Percentiles rank a stretch among this genome's conserved stretches.
These are phyloP conservation scores for Candida fluviatilis DNA, from an alignment of 805 yeast species.

Conservation along the genomic window DNA sequence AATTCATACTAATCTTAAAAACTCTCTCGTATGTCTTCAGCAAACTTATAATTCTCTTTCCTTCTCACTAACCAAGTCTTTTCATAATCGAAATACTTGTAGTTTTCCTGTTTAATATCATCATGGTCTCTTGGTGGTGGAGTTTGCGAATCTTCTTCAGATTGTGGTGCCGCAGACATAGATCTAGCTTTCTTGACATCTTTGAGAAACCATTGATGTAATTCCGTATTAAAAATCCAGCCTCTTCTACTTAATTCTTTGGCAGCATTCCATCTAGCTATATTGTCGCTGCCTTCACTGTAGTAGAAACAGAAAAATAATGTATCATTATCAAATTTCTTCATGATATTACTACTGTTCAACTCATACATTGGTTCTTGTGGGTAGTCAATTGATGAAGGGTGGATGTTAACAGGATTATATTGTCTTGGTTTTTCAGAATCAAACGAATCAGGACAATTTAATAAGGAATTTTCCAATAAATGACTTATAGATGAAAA, in stretches of 20 bases:
- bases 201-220: conserved; percentile 77
- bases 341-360: conserved; percentile 56
- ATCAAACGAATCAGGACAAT: conserved; percentile 92
- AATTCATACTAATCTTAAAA: conserved; percentile 10
- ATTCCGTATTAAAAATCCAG: conserved; percentile 73
- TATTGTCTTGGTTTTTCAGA: conserved; percentile 80
- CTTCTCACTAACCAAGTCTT: conserved; percentile 48
- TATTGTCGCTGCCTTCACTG: conserved; percentile 37
- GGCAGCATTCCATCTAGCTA: conserved; percentile 56
- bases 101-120: conserved; percentile 41
- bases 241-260: conserved; percentile 73
- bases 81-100: conserved; percentile 85
- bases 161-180: conserved; percentile 15
- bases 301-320: conserved; percentile 91
- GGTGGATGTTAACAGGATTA: conserved; percentile 77
- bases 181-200: conserved; percentile 45
- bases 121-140: conserved; percentile 18
- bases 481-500: conserved; percentile 50
- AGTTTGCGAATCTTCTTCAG: conserved; percentile 3
- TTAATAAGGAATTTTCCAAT: conserved; percentile 74
- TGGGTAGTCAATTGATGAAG: conserved; percentile 88
- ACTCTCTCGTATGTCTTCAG: conserved; percentile 25
- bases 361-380: conserved; percentile 72
- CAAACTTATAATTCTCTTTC: conserved; percentile 36
- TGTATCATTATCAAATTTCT: conserved; percentile 80